Evolutionary conservation across 2,329 filamentous ascomycete species (phyloP).

Genomic region (Ceratocystis destructans): DNA sequence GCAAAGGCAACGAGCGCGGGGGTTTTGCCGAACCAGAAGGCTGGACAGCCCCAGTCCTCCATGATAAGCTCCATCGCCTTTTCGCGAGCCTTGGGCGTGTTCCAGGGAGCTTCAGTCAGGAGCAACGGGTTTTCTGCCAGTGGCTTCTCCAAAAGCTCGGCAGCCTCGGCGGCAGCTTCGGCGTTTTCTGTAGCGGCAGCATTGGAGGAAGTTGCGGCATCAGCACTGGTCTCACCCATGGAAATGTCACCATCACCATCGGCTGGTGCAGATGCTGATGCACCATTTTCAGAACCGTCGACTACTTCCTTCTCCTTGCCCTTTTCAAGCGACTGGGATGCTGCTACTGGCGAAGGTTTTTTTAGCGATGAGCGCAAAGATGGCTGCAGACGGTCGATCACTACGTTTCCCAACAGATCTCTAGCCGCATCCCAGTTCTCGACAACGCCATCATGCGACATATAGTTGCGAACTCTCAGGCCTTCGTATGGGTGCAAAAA

Average conservation of each 20-base stretch:
- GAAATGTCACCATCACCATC: slow-evolving; percentile 48
- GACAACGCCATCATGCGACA: slow-evolving; percentile 75
- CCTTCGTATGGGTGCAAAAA: slow-evolving; percentile 62
- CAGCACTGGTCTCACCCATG: slow-evolving; percentile 34
- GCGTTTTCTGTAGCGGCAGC: slow-evolving; percentile 21
- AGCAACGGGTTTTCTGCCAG: slow-evolving; percentile 81
- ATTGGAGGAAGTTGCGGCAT: slow-evolving; percentile 7
- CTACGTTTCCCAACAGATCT: slow-evolving; percentile 82
- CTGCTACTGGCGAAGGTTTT: slow-evolving; percentile 31
- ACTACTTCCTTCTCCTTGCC: slow-evolving; percentile 30
- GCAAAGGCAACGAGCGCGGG: slow-evolving; percentile 86
- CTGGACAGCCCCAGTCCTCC: slow-evolving; percentile 90
- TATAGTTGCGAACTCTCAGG: slow-evolving; percentile 82
- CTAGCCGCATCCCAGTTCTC: slow-evolving; percentile 92
- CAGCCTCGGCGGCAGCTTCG: slow-evolving; percentile 18
- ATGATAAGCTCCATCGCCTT: slow-evolving; percentile 93
- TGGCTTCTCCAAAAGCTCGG: slow-evolving; percentile 52
- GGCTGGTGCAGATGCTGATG: slow-evolving; percentile 30
- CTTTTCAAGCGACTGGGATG: slow-evolving; percentile 51
- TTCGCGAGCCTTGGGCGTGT: slow-evolving; percentile 72
- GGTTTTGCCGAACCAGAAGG: slow-evolving; percentile 82
- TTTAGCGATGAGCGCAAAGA: slow-evolving; percentile 54
- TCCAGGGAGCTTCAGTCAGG: slow-evolving; percentile 92
- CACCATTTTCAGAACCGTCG: slow-evolving; percentile 48
- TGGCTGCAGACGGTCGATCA: slow-evolving; percentile 77